Percentiles rank a stretch among this genome's conserved stretches.
Conservation (phyloP, 148 eudicot genomes). For the Rhododendron griersonianum region DNA sequence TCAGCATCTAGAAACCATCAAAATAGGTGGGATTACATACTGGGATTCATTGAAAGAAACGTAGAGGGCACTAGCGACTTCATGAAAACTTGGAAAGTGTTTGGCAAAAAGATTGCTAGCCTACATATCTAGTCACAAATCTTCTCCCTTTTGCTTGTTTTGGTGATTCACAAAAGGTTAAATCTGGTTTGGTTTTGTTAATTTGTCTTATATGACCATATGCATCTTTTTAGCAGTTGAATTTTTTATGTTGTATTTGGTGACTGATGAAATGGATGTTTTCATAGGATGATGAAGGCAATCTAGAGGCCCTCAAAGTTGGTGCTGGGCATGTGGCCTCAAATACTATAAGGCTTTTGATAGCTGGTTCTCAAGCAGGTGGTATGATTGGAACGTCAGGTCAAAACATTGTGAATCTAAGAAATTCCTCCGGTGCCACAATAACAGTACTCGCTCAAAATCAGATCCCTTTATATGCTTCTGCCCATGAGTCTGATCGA, state of each 20-base stretch:
- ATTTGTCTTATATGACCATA: not conserved
- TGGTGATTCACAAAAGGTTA: not conserved
- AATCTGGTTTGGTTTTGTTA: not conserved
- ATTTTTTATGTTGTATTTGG: not conserved
- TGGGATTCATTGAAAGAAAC: not conserved
- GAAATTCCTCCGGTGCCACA: constrained; percentile 79
- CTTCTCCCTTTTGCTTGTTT: not conserved
- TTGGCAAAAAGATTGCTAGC: not conserved
- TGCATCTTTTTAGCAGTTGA: not conserved
- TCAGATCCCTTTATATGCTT: constrained; percentile 86
- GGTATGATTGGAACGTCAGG: constrained; percentile 82
- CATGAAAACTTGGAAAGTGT: not conserved
- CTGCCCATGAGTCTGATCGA: constrained; percentile 90
- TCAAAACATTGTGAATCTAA: constrained; percentile 83
- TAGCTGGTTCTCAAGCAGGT: constrained; percentile 98
- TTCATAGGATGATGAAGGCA: constrained; percentile 59
- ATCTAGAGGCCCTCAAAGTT: constrained; percentile 38
- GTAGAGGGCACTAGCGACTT: not conserved
- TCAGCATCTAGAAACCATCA: not conserved
- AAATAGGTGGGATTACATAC: not conserved
- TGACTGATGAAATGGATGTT: constrained; percentile 4
- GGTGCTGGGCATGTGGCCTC: constrained; percentile 55
- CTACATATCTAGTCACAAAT: not conserved
- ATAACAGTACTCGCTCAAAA: constrained; percentile 74
- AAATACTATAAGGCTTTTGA: constrained; percentile 69